These are phyloP conservation scores for Sonneratia caseolaris DNA, from an alignment of 345 rosid genomes.

Conservation along the genomic window DNA sequence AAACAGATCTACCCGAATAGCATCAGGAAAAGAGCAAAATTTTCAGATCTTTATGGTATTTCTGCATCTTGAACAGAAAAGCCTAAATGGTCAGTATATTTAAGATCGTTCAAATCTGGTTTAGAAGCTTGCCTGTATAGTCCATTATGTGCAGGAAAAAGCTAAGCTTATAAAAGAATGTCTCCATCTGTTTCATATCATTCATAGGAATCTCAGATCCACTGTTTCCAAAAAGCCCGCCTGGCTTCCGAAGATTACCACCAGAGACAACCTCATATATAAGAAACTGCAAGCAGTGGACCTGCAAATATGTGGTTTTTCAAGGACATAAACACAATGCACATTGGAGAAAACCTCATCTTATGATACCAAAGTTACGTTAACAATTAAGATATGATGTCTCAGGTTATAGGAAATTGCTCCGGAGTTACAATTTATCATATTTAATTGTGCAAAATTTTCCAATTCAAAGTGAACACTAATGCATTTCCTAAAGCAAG, in stretches of 20 bases:
- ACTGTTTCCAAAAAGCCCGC: slow-evolving; percentile 93
- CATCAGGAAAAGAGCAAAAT: not conserved
- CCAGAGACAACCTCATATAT: slow-evolving; percentile 99
- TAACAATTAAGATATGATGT: not conserved
- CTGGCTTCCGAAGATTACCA: slow-evolving; percentile 96
- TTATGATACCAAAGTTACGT: not conserved
- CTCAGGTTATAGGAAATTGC: not conserved
- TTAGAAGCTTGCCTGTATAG: slow-evolving; percentile 55
- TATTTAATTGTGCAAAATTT: not conserved
- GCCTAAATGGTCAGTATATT: not conserved
- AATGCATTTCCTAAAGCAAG: slow-evolving; percentile 1
- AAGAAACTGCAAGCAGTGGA: slow-evolving; percentile 92
- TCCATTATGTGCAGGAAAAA: slow-evolving; percentile 95
- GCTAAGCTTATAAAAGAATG: slow-evolving; percentile 95
- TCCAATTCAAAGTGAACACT: not conserved
- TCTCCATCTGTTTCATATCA: slow-evolving; percentile 89
- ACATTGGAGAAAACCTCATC: not conserved
- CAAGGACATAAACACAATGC: not conserved
- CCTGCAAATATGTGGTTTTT: slow-evolving; percentile 33
- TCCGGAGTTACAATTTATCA: not conserved
- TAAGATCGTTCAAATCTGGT: not conserved
- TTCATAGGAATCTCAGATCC: slow-evolving; percentile 95
- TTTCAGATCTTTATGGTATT: not conserved
- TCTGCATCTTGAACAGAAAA: not conserved
- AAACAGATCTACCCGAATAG: not conserved